phyloP scores from a whole-genome alignment of 768 basidiomycete genomes.

The Serendipita indica region DNA sequence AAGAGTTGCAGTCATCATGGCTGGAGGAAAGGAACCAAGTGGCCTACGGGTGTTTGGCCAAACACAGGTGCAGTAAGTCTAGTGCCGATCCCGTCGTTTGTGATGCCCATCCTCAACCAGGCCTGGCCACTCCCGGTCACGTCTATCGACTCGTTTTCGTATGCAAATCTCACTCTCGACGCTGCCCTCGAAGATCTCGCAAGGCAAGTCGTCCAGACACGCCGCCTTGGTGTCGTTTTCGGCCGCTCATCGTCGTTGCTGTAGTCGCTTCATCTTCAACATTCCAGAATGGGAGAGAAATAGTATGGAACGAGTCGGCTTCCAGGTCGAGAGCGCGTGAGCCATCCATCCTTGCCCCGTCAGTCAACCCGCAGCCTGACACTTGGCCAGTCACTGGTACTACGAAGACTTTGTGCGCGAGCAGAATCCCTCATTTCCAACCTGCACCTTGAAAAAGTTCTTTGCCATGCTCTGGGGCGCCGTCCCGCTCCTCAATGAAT shows the following conservation, averaged over 20 bases:
- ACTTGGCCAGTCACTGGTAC: constrained; percentile 78
- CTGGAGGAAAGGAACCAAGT: neutral
- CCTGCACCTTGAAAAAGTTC: constrained; percentile 81
- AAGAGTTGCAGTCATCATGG: neutral
- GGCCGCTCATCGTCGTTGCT: constrained; percentile 10
- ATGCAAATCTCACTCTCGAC: constrained; percentile 62
- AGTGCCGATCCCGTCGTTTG: constrained; percentile 27
- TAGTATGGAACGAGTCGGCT: constrained; percentile 86
- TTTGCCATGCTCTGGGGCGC: constrained; percentile 79
- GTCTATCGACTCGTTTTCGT: constrained; percentile 32
- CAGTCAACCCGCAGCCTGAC: constrained; percentile 14
- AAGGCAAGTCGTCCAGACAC: constrained; percentile 39
- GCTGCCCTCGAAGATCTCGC: constrained; percentile 86
- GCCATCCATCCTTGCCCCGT: constrained; percentile 23
- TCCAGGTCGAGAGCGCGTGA: constrained; percentile 98
- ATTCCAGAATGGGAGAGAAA: constrained; percentile 85
- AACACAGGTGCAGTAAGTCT: constrained; percentile 8
- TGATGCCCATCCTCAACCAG: constrained; percentile 38
- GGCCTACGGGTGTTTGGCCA: constrained; percentile 3
- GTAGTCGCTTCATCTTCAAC: constrained; percentile 89
- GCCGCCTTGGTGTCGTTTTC: no score
- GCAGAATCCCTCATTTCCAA: constrained; percentile 73
- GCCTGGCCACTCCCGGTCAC: constrained; percentile 23
- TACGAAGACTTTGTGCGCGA: constrained; percentile 98
- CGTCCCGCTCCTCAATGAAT: constrained; percentile 69